Base-by-base conservation (phyloP, 2,329 filamentous ascomycete genomes). In the Thielaviopsis populi region DNA sequence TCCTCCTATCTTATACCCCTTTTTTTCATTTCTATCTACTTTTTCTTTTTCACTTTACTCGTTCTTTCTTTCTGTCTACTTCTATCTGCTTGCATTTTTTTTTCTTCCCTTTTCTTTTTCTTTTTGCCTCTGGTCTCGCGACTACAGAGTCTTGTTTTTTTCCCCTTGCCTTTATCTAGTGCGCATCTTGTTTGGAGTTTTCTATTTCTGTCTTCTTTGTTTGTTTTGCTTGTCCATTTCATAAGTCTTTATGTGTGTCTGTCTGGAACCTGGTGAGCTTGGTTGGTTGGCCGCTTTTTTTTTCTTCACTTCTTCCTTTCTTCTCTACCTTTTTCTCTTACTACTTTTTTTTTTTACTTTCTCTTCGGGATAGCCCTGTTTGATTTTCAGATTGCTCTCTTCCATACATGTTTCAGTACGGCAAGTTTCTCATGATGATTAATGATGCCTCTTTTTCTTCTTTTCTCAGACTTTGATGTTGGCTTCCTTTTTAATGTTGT, bases 371-470 rank as follows among this genome's bases (percentile, higher is more conserved):
- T 24, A 41, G 46, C 24, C 46, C 30, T 46, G 5, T 59, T 33
- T 56, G 53, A 19, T 56, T 17, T 46, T 56, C 30, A 56, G 30
- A 56, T 37, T 56, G 53, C 27, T 33, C 30, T n/a, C 24, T 56
- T 56, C 53, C 56, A 53, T 64, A 40, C 24, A 7, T 56, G 37
- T 37, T 10, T 61, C 60, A 50, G 46, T 56, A 22, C 53, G 27
- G 53, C 30, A 37, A 11, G 53, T 50, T 37, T 50, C 22, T 43
- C 58, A 19, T 60, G 58, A 60, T 10, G 58, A 46, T 56, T 56
- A 19, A 56, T 56, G 53, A 56, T 37, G 53, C 53, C 13, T 22
- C 30, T 61, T 42, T 54, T 54, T n/a, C 24, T 42, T 61, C 30
- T 54, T 54, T n/a, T 30, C 22, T 37, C 19, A 15, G 19, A 30